phyloP scores from a whole-genome alignment of 1,139 yeast species.

The Kurtzmaniella natalensis region DNA sequence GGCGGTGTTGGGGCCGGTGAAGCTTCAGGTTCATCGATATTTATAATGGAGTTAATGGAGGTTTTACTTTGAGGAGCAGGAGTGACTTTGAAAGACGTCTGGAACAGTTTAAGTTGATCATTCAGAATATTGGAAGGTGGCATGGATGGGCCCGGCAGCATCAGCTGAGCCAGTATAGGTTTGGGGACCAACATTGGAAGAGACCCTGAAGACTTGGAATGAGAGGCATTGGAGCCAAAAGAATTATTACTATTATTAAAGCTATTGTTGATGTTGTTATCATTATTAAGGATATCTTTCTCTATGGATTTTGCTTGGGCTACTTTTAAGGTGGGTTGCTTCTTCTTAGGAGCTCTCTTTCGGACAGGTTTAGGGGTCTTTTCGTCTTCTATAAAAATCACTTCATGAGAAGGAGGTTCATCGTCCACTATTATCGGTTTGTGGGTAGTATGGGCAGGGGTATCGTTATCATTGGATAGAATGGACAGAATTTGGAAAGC shows the following conservation, averaged over 20 bases:
- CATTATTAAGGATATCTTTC: no score
- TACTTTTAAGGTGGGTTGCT: constrained; percentile 1
- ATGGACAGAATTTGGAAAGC: background rate
- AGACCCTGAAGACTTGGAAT: constrained; percentile 1
- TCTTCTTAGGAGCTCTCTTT: constrained; percentile 4
- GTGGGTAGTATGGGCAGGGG: background rate
- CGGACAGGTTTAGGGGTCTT: constrained; percentile 2
- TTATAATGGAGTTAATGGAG: constrained; percentile 35
- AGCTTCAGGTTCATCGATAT: constrained; percentile 21
- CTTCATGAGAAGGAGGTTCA: background rate
- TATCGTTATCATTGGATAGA: no score
- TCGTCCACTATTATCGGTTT: background rate
- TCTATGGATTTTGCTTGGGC: no score
- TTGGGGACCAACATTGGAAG: constrained; percentile 13
- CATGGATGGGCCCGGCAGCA: constrained; percentile 1
- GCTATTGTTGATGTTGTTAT: background rate
- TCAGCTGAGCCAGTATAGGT: constrained; percentile 7
- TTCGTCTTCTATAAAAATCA: constrained; percentile 6
- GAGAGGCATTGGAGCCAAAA: background rate
- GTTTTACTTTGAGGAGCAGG: constrained; percentile 20
- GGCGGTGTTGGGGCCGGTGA: constrained; percentile 8
- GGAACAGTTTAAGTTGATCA: constrained; percentile 28
- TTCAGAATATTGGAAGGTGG: background rate
- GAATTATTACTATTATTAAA: background rate
- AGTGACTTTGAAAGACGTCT: constrained; percentile 18